A percentile compares a stretch with the other conserved stretches of the same genome.
These are phyloP conservation scores for Dioscorea zingiberensis DNA, from an alignment of 106 monocot genomes.

Conservation along the genomic window DNA sequence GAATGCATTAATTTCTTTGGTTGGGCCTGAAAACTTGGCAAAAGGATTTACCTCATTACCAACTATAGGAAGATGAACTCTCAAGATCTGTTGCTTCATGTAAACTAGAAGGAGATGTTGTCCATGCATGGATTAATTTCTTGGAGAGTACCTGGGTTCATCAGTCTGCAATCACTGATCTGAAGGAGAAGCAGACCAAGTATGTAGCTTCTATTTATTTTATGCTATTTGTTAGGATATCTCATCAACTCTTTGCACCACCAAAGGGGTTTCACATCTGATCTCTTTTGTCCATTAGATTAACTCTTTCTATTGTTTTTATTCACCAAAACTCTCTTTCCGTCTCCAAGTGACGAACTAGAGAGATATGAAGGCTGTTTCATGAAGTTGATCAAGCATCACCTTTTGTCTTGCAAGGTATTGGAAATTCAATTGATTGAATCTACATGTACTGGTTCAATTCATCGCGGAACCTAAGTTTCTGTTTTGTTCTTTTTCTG, in stretches of 20 bases:
- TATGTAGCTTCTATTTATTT: conserved; percentile 13
- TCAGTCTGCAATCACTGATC: conserved; percentile 51
- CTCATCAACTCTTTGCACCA: neutral
- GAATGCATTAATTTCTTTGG: neutral
- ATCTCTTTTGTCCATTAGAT: neutral
- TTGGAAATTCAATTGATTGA: neutral
- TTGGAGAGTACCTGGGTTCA: conserved; percentile 89
- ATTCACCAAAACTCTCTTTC: neutral
- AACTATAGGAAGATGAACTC: conserved; percentile 80
- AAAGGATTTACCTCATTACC: neutral
- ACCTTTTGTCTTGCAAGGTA: conserved; percentile 76
- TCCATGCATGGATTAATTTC: conserved; percentile 86
- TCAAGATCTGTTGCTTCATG: conserved; percentile 75
- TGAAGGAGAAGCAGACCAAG: conserved; percentile 70
- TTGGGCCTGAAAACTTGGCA: neutral
- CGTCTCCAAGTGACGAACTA: conserved; percentile 59
- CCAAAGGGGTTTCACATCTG: neutral
- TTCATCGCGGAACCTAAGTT: neutral
- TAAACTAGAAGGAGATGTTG: conserved; percentile 76
- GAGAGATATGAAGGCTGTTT: conserved; percentile 58
- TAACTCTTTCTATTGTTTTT: neutral
- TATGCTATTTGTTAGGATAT: neutral
- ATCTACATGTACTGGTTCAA: neutral
- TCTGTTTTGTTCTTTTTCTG: neutral
- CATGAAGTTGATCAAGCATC: conserved; percentile 50